Evolutionary conservation across 2,329 filamentous ascomycete species (phyloP).

Genomic region (Aspergillus alliaceus): DNA sequence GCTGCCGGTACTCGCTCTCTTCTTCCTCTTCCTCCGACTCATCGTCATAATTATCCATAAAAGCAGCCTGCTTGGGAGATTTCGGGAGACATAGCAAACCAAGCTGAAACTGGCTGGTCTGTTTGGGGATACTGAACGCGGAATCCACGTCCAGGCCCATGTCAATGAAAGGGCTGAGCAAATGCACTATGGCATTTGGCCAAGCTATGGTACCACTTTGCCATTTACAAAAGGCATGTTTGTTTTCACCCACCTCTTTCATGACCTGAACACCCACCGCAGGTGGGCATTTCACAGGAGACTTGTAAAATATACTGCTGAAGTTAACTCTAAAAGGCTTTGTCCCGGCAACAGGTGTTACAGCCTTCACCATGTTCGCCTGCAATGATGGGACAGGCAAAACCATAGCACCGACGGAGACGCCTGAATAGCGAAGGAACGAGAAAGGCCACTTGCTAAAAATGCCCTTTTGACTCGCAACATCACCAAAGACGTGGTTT

Average conservation of each 20-base stretch:
- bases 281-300: constrained; percentile 29
- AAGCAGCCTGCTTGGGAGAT: constrained; percentile 9
- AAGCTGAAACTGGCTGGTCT: constrained; percentile 34
- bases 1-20: constrained; percentile 12
- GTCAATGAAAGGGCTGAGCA: constrained; percentile 24
- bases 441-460: constrained; percentile 30
- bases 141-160: constrained; percentile 24
- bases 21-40: constrained; percentile 24
- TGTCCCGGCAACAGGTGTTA: constrained; percentile 32
- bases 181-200: constrained; percentile 27
- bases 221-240: constrained; percentile 36
- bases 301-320: constrained; percentile 29
- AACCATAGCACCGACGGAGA: constrained; percentile 28
- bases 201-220: constrained; percentile 38
- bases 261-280: constrained; percentile 31
- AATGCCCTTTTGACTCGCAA: constrained; percentile 28
- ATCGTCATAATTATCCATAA: constrained; percentile 23
- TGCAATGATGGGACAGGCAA: constrained; percentile 33
- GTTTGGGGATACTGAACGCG: constrained; percentile 16
- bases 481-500: constrained; percentile 28
- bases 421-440: constrained; percentile 31
- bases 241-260: constrained; percentile 31
- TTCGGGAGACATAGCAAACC: constrained; percentile 32
- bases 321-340: constrained; percentile 34
- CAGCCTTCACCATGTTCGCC: constrained; percentile 28